phyloP scores from a whole-genome alignment of 805 yeast species.

The Suhomyces kilbournensis region DNA sequence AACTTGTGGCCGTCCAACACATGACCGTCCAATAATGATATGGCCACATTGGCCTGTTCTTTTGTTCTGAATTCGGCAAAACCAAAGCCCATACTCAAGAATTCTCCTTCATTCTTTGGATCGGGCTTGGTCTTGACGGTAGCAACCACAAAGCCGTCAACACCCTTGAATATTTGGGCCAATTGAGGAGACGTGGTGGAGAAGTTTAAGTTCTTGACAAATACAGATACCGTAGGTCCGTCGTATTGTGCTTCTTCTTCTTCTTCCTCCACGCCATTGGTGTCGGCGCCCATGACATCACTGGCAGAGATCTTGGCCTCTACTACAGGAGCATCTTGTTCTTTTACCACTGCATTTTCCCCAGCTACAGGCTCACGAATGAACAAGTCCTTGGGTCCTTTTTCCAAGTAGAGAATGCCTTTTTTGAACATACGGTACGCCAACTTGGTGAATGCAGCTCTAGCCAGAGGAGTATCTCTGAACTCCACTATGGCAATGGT shows the following conservation, averaged over 20 bases:
- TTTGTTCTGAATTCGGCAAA: constrained; percentile 84
- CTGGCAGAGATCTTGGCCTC: constrained; percentile 45
- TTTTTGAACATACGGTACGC: constrained; percentile 87
- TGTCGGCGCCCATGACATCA: constrained; percentile 38
- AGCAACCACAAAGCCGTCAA: constrained; percentile 79
- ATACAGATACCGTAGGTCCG: constrained; percentile 84
- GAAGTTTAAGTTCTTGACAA: constrained; percentile 90
- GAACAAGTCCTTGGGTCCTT: constrained; percentile 86
- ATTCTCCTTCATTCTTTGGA: constrained; percentile 61
- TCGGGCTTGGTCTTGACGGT: constrained; percentile 86
- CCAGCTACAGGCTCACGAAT: constrained; percentile 49
- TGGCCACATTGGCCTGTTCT: constrained; percentile 76
- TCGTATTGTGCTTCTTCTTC: constrained; percentile 43
- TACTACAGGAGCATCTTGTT: constrained; percentile 30
- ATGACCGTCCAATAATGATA: constrained; percentile 67
- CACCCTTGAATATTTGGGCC: constrained; percentile 57
- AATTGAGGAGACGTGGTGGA: constrained; percentile 62
- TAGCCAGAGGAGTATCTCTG: constrained; percentile 76
- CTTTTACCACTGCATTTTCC: constrained; percentile 21
- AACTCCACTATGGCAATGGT: constrained; percentile 93
- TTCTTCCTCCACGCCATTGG: constrained; percentile 17
- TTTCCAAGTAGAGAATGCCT: constrained; percentile 84
- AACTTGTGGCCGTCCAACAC: constrained; percentile 86
- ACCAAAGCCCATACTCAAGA: constrained; percentile 96
- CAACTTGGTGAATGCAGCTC: constrained; percentile 84